Evolutionary conservation across 2,329 filamentous ascomycete genomes (phyloP), one percentile per base, ranked within the genome.

Genomic region (Pseudonectria buxi): DNA sequence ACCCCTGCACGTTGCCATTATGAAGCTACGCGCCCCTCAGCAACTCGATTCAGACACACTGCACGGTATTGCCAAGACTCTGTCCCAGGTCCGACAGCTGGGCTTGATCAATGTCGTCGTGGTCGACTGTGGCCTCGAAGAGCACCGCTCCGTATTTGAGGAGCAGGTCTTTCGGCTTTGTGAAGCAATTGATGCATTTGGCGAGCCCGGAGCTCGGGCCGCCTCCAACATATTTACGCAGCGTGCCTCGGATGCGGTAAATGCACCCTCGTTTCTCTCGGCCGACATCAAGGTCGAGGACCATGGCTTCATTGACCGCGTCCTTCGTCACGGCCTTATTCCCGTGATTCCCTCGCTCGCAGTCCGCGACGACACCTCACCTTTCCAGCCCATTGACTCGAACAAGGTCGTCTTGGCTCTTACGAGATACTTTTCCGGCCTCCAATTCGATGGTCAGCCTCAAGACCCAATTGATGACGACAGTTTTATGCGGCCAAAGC

Each of bases 21-120:
- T 95, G 46, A 95, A 94, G 61, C 70, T 98, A 36, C 77, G 83
- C 35, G 74, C 76, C 28, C 82, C 87, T 0, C 81, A 94, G 49
- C 61, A 69, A 2, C 71, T 94, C 30, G 73, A 85, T 49, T 74
- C 88, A 40, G 62, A 67, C 2, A 84, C 78, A 0, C 57, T 96
- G 10, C 63, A 73, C 30, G 89, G 87, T 1, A 78, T 96, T 39
- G 86, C 83, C 5, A 79, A 82, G 56, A 96, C 92, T 0, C 63
- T 98, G 27, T 81, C 81, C 22, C 90, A 95, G 57, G 76, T 98
- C 32, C 77, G 80, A 26, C 79, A 82, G 34, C 72, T 98, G 11
- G 90, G 92, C 3, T 73, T 98, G 47, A 71, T 78, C 32, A 88
- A 87, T 41, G 78, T 89, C 14, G 76, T 98, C 0, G 83, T 96